phyloP scores from a whole-genome alignment of 2,329 filamentous ascomycete genomes.

The Cryphonectria parasitica region DNA sequence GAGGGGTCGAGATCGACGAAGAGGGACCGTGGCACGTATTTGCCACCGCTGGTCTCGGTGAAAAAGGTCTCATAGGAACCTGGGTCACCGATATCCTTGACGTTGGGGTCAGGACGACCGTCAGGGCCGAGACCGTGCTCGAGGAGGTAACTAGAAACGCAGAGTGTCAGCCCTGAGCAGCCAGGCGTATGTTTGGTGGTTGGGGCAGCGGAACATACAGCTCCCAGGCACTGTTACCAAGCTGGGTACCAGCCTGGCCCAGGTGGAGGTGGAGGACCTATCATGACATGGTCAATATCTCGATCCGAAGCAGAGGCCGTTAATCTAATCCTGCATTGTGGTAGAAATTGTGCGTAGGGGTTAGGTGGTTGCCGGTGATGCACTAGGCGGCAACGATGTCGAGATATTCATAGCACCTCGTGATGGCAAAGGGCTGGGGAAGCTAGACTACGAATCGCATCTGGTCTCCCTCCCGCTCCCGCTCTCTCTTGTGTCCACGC shows the following conservation, averaged over 20 bases:
- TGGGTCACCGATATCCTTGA: conserved; percentile 61
- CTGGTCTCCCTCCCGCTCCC: background rate
- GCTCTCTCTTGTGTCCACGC: background rate
- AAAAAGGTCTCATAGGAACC: conserved; percentile 76
- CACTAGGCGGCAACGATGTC: background rate
- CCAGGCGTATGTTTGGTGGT: conserved; percentile 10
- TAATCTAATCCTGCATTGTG: background rate
- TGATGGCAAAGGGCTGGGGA: background rate
- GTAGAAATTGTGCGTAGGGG: background rate
- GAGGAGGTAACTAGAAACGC: conserved; percentile 63
- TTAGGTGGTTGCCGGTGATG: background rate
- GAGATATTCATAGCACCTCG: background rate
- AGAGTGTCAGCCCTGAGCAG: conserved; percentile 33
- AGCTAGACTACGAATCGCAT: conserved; percentile 1
- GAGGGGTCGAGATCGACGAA: conserved; percentile 75
- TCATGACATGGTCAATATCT: conserved; percentile 23
- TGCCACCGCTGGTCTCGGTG: conserved; percentile 71
- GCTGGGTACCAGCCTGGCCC: conserved; percentile 73
- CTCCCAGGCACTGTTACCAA: conserved; percentile 77
- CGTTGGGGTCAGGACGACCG: conserved; percentile 65
- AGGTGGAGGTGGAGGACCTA: conserved; percentile 68
- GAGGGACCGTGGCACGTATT: conserved; percentile 73
- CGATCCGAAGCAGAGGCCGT: background rate
- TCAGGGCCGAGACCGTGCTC: conserved; percentile 72
- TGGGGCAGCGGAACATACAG: conserved; percentile 59